These are phyloP conservation scores for Thymus mandschuricus DNA, from an alignment of 257 asterid genomes.

Conservation along the genomic window DNA sequence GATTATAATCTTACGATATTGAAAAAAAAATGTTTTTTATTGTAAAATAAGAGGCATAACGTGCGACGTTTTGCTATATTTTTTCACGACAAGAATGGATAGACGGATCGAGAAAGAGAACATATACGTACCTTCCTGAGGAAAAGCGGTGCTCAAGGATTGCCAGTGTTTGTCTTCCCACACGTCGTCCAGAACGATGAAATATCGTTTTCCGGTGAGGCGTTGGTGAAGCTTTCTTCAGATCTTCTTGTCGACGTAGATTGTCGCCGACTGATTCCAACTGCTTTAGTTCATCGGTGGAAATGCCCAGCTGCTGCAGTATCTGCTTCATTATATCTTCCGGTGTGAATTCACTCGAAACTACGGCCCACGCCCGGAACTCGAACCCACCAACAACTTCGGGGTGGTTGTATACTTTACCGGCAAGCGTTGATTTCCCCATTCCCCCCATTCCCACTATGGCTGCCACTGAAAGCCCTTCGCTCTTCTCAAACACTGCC, in stretches of 20 bases:
- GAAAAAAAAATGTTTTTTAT: too few species aligned
- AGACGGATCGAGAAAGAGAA: too few species aligned
- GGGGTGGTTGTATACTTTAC: slow-evolving; percentile 20
- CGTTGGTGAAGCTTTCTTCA: slow-evolving; percentile 2
- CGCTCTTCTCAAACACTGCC: slow-evolving; percentile 1
- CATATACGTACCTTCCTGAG: slow-evolving; percentile 23
- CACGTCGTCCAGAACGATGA: slow-evolving; percentile 31
- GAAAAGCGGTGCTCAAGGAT: slow-evolving; percentile 24
- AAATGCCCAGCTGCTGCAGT: slow-evolving; percentile 2
- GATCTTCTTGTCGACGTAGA: not conserved
- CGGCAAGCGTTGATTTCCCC: slow-evolving; percentile 34
- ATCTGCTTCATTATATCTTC: slow-evolving; percentile 25
- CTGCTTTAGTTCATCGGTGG: not conserved
- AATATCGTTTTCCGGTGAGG: slow-evolving; percentile 7
- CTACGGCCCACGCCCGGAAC: slow-evolving; percentile 33
- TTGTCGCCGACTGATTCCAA: not conserved
- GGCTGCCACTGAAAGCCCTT: slow-evolving; percentile 9
- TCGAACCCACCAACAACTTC: slow-evolving; percentile 8
- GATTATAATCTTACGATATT: too few species aligned
- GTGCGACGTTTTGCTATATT: too few species aligned
- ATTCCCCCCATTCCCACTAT: slow-evolving; percentile 30
- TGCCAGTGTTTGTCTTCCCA: slow-evolving; percentile 27
- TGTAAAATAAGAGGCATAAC: too few species aligned
- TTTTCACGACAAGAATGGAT: too few species aligned
- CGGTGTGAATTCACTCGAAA: slow-evolving; percentile 22